Percentiles rank a stretch among this genome's conserved stretches.
These are phyloP conservation scores for Trichoderma sp. DNA, from an alignment of 2,329 filamentous ascomycete genomes.

Conservation along the genomic window DNA sequence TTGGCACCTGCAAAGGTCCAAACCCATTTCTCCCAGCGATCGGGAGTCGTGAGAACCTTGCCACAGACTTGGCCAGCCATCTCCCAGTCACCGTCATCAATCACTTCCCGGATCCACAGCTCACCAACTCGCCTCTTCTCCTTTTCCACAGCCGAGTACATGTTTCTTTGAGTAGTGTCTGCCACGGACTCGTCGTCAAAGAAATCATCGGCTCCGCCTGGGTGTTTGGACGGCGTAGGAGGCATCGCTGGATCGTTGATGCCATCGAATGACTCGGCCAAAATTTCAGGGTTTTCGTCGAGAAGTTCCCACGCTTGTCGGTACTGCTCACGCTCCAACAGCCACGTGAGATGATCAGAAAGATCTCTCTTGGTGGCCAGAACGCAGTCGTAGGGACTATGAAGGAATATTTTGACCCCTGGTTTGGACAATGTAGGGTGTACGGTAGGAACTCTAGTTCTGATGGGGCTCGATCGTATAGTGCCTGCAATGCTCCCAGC, in stretches of 20 bases:
- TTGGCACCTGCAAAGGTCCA: conserved; percentile 85
- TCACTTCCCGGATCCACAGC: conserved; percentile 84
- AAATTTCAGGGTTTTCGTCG: conserved; percentile 79
- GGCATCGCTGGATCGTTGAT: conserved; percentile 38
- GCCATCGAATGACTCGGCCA: conserved; percentile 43
- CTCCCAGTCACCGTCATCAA: conserved; percentile 71
- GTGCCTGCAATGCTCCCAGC: conserved; percentile 35
- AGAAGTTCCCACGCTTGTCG: conserved; percentile 85
- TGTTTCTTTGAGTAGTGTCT: conserved; percentile 55
- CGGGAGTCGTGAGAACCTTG: conserved; percentile 74
- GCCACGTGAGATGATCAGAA: conserved; percentile 80
- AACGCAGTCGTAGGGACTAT: conserved; percentile 96
- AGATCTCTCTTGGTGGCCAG: conserved; percentile 84
- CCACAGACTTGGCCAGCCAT: conserved; percentile 77
- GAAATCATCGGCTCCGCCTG: conserved; percentile 56
- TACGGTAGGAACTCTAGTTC: conserved; percentile 35
- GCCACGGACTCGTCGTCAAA: conserved; percentile 64
- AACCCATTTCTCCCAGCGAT: conserved; percentile 93
- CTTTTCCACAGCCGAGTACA: conserved; percentile 68
- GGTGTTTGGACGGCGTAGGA: conserved; percentile 41
- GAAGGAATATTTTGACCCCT: conserved; percentile 78
- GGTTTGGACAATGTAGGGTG: conserved; percentile 56
- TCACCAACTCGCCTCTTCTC: conserved; percentile 92
- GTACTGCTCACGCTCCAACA: conserved; percentile 77
- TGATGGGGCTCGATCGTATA: conserved; percentile 29